Evolutionary conservation across 129 eudicot species (phyloP), one percentile per base, ranked within the genome.

Genomic region (Flaveria bidentis): DNA sequence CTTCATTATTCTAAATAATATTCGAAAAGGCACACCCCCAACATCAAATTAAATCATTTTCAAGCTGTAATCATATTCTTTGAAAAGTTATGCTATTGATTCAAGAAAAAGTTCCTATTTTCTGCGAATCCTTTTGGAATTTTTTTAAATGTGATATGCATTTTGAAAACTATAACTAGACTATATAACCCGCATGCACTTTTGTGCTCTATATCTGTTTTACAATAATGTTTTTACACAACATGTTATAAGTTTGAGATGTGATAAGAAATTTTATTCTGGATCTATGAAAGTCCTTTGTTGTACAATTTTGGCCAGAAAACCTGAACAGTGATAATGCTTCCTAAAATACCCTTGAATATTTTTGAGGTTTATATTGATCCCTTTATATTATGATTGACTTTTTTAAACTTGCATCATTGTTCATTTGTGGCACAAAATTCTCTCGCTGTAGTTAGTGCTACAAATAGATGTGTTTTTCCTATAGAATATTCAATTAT

Each of bases 401-500:
- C 79, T 62, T 66, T 80, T 73, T 74, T 5, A 51, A 80, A 55
- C 70, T 73, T 80, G 55, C 75, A 80, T 80, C 79, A 80, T 74
- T 74, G 69, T 80, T 80, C 13, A 73, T 73, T 73, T 60, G 84
- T 67, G 84, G 84, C 70, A 55, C 67, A 80, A 73, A 67, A n/a
- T 67, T 66, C 70, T 65, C 66, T 26, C 33, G 73, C 28, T 80
- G 75, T 39, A 22, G 47, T 42, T 72, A 64, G 68, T 79, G 83
- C 57, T 79, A 39, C 78, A 72, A 53, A 44, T 72, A 53, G 49
- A 41, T 23, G 39, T 79, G 73, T 73, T 36, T 53, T 79, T 17
- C 50, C 42, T 45, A 46, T 13, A 63, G 79, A 73, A 65, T 74
- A 64, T 56, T 80, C 65, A 67, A 45, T 69, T 74, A 25, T 67